A percentile compares a stretch with the other conserved stretches of the same genome.
These are phyloP conservation scores for Silene conica DNA, from an alignment of 148 eudicot species.

Conservation along the genomic window DNA sequence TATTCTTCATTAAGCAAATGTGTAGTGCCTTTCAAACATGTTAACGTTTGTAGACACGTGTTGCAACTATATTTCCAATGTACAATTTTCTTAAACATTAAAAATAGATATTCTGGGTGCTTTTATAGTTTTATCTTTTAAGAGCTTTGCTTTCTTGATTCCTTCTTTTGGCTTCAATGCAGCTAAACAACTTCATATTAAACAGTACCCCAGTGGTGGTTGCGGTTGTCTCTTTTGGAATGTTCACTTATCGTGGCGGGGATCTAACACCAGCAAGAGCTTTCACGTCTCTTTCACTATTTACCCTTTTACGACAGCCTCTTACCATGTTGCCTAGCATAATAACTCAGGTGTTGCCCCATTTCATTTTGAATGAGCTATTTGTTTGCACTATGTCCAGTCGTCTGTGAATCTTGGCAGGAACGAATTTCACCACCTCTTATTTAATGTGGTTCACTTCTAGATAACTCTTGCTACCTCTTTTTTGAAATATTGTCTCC, in stretches of 20 bases:
- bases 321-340: conserved; percentile 86
- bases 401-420: neutral
- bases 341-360: conserved; percentile 71
- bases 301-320: conserved; percentile 76
- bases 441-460: neutral
- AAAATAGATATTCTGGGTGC: neutral
- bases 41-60: neutral
- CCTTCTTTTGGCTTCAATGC: conserved; percentile 31
- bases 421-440: neutral
- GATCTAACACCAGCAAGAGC: conserved; percentile 92
- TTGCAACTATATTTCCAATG: neutral
- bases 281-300: conserved; percentile 85
- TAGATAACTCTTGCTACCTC: neutral
- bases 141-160: neutral
- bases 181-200: conserved; percentile 74
- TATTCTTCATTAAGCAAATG: neutral
- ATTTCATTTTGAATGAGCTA: neutral
- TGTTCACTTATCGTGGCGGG: conserved; percentile 86
- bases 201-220: conserved; percentile 84
- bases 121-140: neutral
- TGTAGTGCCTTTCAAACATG: neutral
- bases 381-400: neutral
- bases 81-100: no score
- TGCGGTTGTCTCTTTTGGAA: conserved; percentile 79
- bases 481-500: neutral